Base-by-base conservation (phyloP, 108 stramenopile genomes). In the Cyclotella cryptica region DNA sequence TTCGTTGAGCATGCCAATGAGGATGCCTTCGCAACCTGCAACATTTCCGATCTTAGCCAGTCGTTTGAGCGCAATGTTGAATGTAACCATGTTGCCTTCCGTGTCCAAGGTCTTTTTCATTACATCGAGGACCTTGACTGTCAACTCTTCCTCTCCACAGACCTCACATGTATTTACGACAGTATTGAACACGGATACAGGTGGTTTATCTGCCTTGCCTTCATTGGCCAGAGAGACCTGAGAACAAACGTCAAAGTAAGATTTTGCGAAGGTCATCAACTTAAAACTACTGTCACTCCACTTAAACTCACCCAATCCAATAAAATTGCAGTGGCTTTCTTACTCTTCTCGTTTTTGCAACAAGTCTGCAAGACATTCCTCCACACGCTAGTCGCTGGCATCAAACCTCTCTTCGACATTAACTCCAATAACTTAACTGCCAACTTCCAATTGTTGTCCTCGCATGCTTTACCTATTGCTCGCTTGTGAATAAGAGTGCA, bases 31-130 rank as follows among this genome's bases (percentile, higher is more conserved):
- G 66, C 91, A 92, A 8, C 81, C 93, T 19, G 58, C n/a, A 0
- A 69, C 42, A 64, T 92, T 93, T 26, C 93, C 93, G 26, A 63
- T 51, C 79, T 94, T 93, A 3, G 95, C 95, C 52, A 96, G 71
- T 59, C 95, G 91, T 81, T 96, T 96, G 40, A 96, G 74, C 13
- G 95, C 95, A 85, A 96, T 96, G 71, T 96, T 96, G 72, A 91
- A 90, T 19, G 95, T 96, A 70, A 96, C 89, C 43, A 94, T 85
- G 69, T 96, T 96, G 27, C 95, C 95, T 62, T 96, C 95, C 10
- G 90, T 89, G 46, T 92, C 79, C 54, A 92, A 88, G 5, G 90
- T 91, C 21, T 89, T 78, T 62, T 86, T 90, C 95, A 96, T 96
- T 24, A 86, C 74, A 52, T 96, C 95, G 6, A 96, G 74, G 10